phyloP scores from a whole-genome alignment of 2,329 filamentous ascomycete species.

The Ceratocystis ficicola region DNA sequence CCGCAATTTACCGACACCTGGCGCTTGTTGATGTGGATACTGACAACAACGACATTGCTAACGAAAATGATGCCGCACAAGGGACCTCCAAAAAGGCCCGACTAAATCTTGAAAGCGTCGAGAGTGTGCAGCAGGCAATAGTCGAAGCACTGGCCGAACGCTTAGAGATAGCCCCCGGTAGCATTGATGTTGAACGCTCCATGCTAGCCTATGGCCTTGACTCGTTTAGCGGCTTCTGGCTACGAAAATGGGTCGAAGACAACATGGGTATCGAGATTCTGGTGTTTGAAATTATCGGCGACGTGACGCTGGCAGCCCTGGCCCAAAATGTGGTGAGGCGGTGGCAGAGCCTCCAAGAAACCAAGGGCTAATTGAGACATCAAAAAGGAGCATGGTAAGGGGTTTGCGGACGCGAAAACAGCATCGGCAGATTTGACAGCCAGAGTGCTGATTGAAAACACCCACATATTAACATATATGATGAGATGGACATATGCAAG shows the following conservation, averaged over 20 bases:
- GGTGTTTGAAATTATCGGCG: slow-evolving; percentile 38
- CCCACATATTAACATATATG: too few species aligned
- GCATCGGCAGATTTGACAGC: too few species aligned
- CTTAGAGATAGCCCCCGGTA: slow-evolving; percentile 35
- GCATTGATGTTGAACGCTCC: slow-evolving; percentile 34
- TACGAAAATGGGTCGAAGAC: slow-evolving; percentile 40
- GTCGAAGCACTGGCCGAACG: slow-evolving; percentile 26
- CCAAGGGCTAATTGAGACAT: not conserved
- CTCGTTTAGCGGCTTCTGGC: slow-evolving; percentile 40
- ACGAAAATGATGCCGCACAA: slow-evolving; percentile 21
- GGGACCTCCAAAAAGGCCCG: slow-evolving; percentile 23
- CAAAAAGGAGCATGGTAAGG: not conserved
- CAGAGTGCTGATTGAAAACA: too few species aligned
- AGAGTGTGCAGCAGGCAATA: slow-evolving; percentile 29
- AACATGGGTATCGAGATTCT: slow-evolving; percentile 36
- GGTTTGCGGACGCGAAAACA: not conserved
- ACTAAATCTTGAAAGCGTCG: slow-evolving; percentile 27
- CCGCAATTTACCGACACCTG: slow-evolving; percentile 38
- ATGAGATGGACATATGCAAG: too few species aligned
- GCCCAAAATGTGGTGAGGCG: slow-evolving; percentile 29
- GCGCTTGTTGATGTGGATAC: slow-evolving; percentile 35
- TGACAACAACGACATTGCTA: too few species aligned
- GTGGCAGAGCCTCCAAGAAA: slow-evolving; percentile 25
- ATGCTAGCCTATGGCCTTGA: slow-evolving; percentile 40
- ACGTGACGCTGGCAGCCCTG: slow-evolving; percentile 33